Conservation (phyloP, 768 basidiomycete species). For the Sarcodon aspratus region DNA sequence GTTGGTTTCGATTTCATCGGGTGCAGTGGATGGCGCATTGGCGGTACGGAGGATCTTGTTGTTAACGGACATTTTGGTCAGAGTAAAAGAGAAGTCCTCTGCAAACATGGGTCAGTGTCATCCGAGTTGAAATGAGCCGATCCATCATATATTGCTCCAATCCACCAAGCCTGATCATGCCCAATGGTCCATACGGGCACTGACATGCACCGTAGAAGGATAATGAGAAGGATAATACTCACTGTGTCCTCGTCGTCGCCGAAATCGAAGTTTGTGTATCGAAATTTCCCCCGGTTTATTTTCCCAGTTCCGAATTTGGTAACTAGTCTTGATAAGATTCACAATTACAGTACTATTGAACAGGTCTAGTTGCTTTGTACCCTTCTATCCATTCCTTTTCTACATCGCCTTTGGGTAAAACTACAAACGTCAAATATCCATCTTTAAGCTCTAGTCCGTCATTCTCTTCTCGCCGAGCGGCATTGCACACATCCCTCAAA, state of each 20-base stretch:
- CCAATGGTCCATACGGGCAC: too few species aligned
- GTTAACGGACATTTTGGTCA: constrained; percentile 58
- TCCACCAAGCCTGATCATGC: background rate
- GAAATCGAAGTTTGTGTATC: too few species aligned
- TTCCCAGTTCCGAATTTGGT: too few species aligned
- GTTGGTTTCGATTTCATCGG: constrained; percentile 83
- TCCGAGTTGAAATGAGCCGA: background rate
- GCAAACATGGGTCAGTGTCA: background rate
- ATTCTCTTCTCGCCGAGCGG: constrained; percentile 47
- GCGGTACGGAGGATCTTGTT: constrained; percentile 94
- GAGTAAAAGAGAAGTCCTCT: background rate
- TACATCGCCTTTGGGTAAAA: constrained; percentile 62
- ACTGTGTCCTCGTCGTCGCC: too few species aligned
- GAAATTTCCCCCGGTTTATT: too few species aligned
- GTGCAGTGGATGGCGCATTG: constrained; percentile 82
- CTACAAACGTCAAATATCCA: constrained; percentile 70
- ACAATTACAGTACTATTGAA: too few species aligned
- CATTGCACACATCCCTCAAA: constrained; percentile 61
- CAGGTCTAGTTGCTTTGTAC: constrained; percentile 41
- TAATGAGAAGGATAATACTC: too few species aligned
- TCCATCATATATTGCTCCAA: background rate
- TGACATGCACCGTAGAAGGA: too few species aligned
- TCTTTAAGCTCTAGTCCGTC: constrained; percentile 85
- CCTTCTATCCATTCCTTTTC: constrained; percentile 84
- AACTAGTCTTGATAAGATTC: too few species aligned